These are phyloP conservation scores for Solanum pinnatisectum DNA, from an alignment of 257 asterid species.

Conservation along the genomic window DNA sequence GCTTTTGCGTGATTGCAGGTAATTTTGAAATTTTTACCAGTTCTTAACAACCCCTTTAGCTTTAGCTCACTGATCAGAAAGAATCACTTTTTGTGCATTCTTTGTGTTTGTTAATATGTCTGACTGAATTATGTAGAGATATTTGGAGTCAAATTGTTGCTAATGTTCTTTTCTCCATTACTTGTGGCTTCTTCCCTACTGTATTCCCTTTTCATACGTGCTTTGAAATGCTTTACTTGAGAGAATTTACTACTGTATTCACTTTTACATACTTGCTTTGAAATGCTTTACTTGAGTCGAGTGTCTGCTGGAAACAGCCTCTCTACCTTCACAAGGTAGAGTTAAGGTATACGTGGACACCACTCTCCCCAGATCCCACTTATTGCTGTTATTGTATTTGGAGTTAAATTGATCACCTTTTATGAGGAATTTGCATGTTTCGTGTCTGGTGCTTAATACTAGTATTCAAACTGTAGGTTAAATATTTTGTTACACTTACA, in stretches of 20 bases:
- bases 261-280: background rate
- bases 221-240: background rate
- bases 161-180: background rate
- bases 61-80: background rate
- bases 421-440: background rate
- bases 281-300: background rate
- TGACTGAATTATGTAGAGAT: background rate
- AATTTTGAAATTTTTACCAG: background rate
- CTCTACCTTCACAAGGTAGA: background rate
- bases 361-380: background rate
- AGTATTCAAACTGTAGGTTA: background rate
- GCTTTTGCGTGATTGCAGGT: slow-evolving; percentile 64
- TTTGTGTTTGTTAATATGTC: background rate
- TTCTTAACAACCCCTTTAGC: background rate
- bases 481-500: background rate
- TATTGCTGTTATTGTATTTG: background rate
- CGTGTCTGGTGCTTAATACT: background rate
- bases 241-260: background rate
- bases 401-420: background rate
- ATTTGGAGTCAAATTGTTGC: background rate
- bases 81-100: background rate
- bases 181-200: background rate
- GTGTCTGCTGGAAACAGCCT: rapidly evolving
- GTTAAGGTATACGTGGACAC: background rate
- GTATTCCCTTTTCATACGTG: background rate